phyloP scores from a whole-genome alignment of 805 yeast species.

The Candida multigemmis region DNA sequence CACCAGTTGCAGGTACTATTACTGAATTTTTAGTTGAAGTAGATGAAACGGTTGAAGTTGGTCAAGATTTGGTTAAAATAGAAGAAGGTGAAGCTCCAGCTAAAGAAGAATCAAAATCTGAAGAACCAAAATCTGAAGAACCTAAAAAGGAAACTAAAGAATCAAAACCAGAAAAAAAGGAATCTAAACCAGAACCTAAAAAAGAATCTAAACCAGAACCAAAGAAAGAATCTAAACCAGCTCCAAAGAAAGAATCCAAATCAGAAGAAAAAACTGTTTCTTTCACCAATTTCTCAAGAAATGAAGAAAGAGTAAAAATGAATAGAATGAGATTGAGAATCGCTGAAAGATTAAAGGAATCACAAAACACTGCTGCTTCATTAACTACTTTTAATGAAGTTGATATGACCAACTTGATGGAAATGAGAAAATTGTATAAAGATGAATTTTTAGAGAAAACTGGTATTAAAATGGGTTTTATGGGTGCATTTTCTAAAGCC shows the following conservation, averaged over 20 bases:
- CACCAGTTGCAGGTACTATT: slow-evolving; percentile 87
- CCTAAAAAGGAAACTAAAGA: slow-evolving; percentile 14
- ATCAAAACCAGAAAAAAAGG: slow-evolving; percentile 20
- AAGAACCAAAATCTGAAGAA: slow-evolving; percentile 16
- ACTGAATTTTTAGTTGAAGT: slow-evolving; percentile 73
- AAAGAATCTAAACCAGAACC: slow-evolving; percentile 14
- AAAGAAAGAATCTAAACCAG: slow-evolving; percentile 10
- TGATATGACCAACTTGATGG: slow-evolving; percentile 87
- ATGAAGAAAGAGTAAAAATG: slow-evolving; percentile 92
- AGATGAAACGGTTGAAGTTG: slow-evolving; percentile 93
- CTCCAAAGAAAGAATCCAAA: slow-evolving; percentile 16
- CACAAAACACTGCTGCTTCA: slow-evolving; percentile 98
- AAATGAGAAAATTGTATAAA: slow-evolving; percentile 92
- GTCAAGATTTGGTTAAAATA: slow-evolving; percentile 82
- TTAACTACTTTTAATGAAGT: slow-evolving; percentile 97
- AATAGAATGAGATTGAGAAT: slow-evolving; percentile 99
- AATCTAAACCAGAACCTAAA: slow-evolving; percentile 21
- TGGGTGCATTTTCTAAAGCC: slow-evolving; percentile 98
- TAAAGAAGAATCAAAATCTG: slow-evolving; percentile 31
- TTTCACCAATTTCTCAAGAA: slow-evolving; percentile 57
- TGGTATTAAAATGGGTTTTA: slow-evolving; percentile 94
- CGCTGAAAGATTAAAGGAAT: slow-evolving; percentile 97
- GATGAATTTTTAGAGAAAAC: slow-evolving; percentile 92
- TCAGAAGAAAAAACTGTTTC: slow-evolving; percentile 26
- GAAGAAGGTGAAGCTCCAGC: slow-evolving; percentile 73